Conservation (phyloP, 768 basidiomycete species). For the Daedalea quercina region DNA sequence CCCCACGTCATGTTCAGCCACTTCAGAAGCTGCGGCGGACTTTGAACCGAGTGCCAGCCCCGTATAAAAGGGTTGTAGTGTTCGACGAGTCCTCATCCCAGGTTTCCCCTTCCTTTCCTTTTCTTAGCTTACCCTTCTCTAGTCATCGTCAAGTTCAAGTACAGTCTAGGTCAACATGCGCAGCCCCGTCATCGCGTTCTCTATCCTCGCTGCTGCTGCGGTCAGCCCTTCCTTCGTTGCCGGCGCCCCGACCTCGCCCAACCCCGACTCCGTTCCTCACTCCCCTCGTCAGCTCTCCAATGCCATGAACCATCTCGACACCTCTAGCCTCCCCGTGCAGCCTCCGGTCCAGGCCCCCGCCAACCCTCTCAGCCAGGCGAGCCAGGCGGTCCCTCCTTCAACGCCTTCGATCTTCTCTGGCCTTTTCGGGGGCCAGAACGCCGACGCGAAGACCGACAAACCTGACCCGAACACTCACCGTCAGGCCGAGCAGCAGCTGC, state of each 20-base stretch:
- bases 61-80: constrained; percentile 15
- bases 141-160: constrained; percentile 16
- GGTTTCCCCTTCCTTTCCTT: constrained; percentile 15
- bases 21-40: constrained; percentile 21
- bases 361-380: background rate
- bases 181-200: constrained; percentile 26
- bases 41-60: constrained; percentile 9
- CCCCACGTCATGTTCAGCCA: background rate
- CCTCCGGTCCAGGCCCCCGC: background rate
- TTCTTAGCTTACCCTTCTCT: constrained; percentile 18
- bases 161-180: constrained; percentile 20
- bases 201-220: constrained; percentile 22
- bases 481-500: constrained; percentile 3
- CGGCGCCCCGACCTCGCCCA: constrained; percentile 20
- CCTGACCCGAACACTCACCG: background rate
- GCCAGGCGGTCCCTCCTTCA: background rate
- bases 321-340: background rate
- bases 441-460: background rate
- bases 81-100: constrained; percentile 4
- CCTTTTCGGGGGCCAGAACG: background rate
- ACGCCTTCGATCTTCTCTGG: no score
- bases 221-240: constrained; percentile 24
- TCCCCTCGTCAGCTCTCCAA: background rate
- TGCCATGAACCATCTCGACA: background rate
- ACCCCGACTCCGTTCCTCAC: constrained; percentile 11